Evolutionary conservation across 495 filamentous ascomycete species (phyloP).

Genomic region (Aspergillus funiculosus): DNA sequence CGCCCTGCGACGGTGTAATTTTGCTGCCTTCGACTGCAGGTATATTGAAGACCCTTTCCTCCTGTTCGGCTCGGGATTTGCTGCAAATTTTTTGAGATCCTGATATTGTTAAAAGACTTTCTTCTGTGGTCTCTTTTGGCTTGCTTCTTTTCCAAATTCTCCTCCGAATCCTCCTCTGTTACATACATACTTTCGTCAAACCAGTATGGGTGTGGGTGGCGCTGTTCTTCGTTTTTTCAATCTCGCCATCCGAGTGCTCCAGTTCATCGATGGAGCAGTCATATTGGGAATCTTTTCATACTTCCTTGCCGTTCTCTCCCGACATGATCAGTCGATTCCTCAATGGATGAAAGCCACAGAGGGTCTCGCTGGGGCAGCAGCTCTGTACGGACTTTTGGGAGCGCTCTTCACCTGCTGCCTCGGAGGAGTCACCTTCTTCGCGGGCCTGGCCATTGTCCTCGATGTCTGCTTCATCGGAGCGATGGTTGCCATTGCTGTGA

Average conservation of each 20-base stretch:
- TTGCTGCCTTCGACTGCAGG: constrained; percentile 15
- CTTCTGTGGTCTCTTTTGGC: no score
- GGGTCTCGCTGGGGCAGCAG: constrained; percentile 69
- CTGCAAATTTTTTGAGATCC: neutral
- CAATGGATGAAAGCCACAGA: constrained; percentile 69
- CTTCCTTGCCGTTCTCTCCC: constrained; percentile 44
- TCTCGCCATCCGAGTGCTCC: constrained; percentile 59
- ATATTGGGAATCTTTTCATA: constrained; percentile 77
- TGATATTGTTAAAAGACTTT: neutral
- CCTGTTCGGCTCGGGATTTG: neutral
- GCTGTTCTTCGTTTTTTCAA: constrained; percentile 57
- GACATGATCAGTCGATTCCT: constrained; percentile 53
- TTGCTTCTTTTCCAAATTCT: neutral
- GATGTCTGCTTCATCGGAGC: constrained; percentile 76
- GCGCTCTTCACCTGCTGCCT: constrained; percentile 70
- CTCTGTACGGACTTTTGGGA: constrained; percentile 66
- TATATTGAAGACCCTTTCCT: constrained; percentile 8
- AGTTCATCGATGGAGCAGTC: constrained; percentile 64
- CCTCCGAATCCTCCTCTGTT: neutral
- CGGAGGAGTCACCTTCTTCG: constrained; percentile 70
- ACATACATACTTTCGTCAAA: no score
- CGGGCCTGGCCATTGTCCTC: constrained; percentile 64
- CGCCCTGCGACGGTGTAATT: constrained; percentile 19
- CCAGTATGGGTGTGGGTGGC: constrained; percentile 46
- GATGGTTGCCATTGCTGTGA: constrained; percentile 70